Evolutionary conservation across 2,329 filamentous ascomycete species (phyloP), one percentile per base, ranked within the genome.

Genomic region (Talaromyces sp.): DNA sequence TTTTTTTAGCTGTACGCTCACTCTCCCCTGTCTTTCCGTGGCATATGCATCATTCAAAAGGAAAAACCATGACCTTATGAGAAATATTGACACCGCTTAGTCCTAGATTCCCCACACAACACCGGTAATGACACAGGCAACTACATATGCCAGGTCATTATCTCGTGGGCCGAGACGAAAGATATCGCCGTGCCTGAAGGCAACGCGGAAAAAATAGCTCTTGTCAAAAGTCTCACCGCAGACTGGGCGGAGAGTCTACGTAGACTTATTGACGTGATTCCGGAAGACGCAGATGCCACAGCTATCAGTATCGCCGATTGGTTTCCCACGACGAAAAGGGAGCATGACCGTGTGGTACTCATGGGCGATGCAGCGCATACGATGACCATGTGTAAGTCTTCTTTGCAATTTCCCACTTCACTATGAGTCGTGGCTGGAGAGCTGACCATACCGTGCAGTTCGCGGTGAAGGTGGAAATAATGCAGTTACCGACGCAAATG

Each of bases 341-440:
- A 66, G 13, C 67, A 70, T 7, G 80, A 80, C 0, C 73, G 75
- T 1, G 78, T 77, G 0, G 76, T 81, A 0, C 65, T 86, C 1
- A 75, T 84, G 61, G 84, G 84, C 0, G 84, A 86, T 68, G 80
- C 84, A 0, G 75, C 84, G 3, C 84, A 86, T 68, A 77, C 81
- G 0, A 86, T 86, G 83, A 80, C 81, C 0, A 85, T 85, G 83
- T 85, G 82, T 85, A 77, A 70, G 82, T 73, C 17, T n/a, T 39
- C 1, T 39, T n/a, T n/a, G n/a, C 3, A 8, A 15, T 17, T 13
- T 25, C 9, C 9, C 19, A 17, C 25, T 3, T 22, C 1, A 2
- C 27, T 22, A 25, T 10, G 17, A 13, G 42, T 17, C 19, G 5
- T 2, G 55, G 5, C 9, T 17, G 7, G 10, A 5, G 30, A 15